These are phyloP conservation scores for Cyclotella cryptica DNA, from an alignment of 108 stramenopile species.

Conservation along the genomic window DNA sequence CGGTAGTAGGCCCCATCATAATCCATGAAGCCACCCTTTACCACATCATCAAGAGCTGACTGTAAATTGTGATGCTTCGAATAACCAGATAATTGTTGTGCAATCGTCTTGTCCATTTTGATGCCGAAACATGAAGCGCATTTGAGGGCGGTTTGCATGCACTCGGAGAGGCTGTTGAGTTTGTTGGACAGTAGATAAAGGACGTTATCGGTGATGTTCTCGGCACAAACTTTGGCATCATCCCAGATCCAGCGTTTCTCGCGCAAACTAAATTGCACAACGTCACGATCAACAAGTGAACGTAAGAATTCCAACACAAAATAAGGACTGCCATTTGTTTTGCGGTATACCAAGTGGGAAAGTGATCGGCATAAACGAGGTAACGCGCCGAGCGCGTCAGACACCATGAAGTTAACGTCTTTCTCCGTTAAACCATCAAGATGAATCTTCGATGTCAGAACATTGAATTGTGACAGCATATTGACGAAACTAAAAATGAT, in stretches of 20 bases:
- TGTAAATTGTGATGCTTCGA: too few relatives aligned
- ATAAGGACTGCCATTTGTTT: conserved; percentile 47
- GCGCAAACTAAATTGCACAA: conserved; percentile 14
- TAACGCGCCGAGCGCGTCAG: conserved; percentile 45
- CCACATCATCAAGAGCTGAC: too few relatives aligned
- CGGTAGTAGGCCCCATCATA: conserved; percentile 12
- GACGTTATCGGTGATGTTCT: too few relatives aligned
- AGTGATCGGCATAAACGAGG: conserved; percentile 36
- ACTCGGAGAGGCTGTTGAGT: too few relatives aligned
- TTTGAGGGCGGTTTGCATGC: too few relatives aligned
- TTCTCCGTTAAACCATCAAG: conserved; percentile 32
- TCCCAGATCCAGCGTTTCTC: too few relatives aligned
- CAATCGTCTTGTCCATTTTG: too few relatives aligned
- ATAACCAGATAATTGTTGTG: too few relatives aligned
- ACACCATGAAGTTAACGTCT: conserved; percentile 40
- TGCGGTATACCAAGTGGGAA: conserved; percentile 26
- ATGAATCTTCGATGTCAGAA: conserved; percentile 5
- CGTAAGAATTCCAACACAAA: conserved; percentile 40
- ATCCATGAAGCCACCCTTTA: too few relatives aligned
- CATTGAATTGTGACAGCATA: conserved; percentile 13
- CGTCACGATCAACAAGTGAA: conserved; percentile 17
- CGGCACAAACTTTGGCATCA: too few relatives aligned
- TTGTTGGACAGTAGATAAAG: too few relatives aligned
- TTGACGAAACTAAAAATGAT: conserved; percentile 29
- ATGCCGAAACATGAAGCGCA: neutral